Conservation (phyloP, 2,329 filamentous ascomycete species). For the Ilyonectria sp. region DNA sequence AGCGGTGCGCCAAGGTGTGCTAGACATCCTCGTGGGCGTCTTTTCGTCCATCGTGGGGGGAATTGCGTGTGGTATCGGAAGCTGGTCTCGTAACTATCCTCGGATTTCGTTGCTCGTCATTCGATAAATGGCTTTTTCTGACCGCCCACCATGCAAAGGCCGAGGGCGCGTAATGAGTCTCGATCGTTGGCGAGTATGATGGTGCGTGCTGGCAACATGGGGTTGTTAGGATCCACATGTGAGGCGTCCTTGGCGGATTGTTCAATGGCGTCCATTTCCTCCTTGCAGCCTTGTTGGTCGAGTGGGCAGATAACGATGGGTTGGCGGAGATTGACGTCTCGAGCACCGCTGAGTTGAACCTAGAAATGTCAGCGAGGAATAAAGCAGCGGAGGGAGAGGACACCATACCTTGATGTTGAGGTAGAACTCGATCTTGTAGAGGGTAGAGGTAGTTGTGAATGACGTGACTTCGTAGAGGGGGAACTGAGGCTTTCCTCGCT, state of each 20-base stretch:
- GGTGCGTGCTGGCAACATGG: constrained; percentile 88
- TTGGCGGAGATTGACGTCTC: constrained; percentile 90
- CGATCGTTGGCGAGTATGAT: constrained; percentile 86
- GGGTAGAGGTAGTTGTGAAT: constrained; percentile 92
- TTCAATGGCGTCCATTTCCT: constrained; percentile 98
- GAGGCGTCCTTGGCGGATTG: constrained; percentile 95
- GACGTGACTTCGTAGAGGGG: constrained; percentile 90
- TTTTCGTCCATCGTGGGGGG: constrained; percentile 28
- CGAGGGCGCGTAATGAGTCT: constrained; percentile 73
- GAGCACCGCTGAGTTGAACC: constrained; percentile 89
- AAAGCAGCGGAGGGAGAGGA: constrained; percentile 16
- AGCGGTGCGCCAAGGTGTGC: constrained; percentile 34
- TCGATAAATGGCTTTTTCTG: constrained; percentile 78
- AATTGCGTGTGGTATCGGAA: constrained; percentile 30
- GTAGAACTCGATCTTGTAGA: constrained; percentile 99
- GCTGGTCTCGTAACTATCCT: constrained; percentile 34
- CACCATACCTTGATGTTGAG: constrained; percentile 86
- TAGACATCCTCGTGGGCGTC: constrained; percentile 32
- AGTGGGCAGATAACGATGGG: constrained; percentile 97
- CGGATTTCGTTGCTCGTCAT: constrained; percentile 51
- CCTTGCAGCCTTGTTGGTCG: constrained; percentile 95
- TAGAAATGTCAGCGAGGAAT: constrained; percentile 56
- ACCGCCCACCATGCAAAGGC: constrained; percentile 74
- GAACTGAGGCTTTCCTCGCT: constrained; percentile 87
- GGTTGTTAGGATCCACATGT: constrained; percentile 88